These are phyloP conservation scores for Tylopilus sp. DNA, from an alignment of 1,284 basidiomycete species.

Conservation along the genomic window DNA sequence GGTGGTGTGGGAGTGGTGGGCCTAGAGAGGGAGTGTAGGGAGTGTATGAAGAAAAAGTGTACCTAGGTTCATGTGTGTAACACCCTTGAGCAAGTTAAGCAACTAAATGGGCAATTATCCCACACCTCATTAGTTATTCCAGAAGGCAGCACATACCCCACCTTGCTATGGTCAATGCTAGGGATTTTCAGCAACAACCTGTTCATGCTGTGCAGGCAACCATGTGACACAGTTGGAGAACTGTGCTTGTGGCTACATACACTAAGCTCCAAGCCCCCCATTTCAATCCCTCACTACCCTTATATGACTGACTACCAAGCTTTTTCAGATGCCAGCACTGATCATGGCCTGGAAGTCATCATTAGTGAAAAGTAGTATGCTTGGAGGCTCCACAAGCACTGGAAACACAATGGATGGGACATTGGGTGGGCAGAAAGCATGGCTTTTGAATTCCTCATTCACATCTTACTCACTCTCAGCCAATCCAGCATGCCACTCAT, in stretches of 20 bases:
- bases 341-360: slow-evolving; percentile 9
- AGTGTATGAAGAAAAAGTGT: no score
- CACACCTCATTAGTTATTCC: slow-evolving; percentile 42
- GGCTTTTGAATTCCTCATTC: slow-evolving; percentile 48
- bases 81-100: slow-evolving; percentile 39
- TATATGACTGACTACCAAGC: background rate
- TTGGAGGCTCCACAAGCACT: slow-evolving; percentile 16
- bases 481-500: slow-evolving; percentile 43
- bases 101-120: slow-evolving; percentile 46
- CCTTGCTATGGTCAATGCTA: slow-evolving; percentile 41
- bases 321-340: slow-evolving; percentile 24
- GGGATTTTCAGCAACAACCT: slow-evolving; percentile 33
- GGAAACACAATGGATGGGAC: slow-evolving; percentile 14
- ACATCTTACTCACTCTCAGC: slow-evolving; percentile 16
- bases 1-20: no score
- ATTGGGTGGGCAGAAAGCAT: slow-evolving; percentile 36
- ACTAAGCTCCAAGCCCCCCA: background rate
- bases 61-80: no score
- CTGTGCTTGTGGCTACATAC: background rate
- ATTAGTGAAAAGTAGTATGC: slow-evolving; percentile 8
- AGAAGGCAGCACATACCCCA: slow-evolving; percentile 46
- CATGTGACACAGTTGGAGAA: background rate
- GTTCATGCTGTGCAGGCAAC: slow-evolving; percentile 33
- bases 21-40: no score
- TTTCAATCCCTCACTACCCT: slow-evolving; percentile 1